Percentiles rank a stretch among this genome's conserved stretches.
Conservation (phyloP, 768 basidiomycete genomes). For the Pleurotus tuber-regium region DNA sequence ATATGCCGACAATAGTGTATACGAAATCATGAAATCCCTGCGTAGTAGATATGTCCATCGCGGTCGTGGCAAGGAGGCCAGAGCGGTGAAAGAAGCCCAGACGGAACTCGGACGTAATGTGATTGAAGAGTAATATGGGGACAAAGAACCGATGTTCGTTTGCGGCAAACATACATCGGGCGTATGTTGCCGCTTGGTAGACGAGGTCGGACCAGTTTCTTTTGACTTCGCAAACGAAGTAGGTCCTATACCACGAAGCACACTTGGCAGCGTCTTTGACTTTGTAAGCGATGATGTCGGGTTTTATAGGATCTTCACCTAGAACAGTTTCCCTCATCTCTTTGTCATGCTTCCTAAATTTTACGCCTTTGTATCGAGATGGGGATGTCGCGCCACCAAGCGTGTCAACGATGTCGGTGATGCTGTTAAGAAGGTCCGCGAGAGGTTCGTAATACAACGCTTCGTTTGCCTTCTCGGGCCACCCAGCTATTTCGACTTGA, state of each 20-base stretch:
- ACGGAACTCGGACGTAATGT: neutral
- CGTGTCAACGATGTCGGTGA: neutral
- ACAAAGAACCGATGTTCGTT: constrained; percentile 6
- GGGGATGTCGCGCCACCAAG: too few species aligned
- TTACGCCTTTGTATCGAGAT: neutral
- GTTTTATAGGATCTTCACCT: neutral
- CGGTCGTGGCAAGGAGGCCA: constrained; percentile 3
- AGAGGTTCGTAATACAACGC: neutral
- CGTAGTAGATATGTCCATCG: neutral
- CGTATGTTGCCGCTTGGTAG: constrained; percentile 8
- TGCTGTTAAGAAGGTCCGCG: neutral
- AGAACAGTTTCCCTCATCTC: neutral
- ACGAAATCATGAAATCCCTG: neutral
- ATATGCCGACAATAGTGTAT: neutral
- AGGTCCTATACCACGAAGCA: constrained; percentile 6
- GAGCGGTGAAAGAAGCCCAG: constrained; percentile 10
- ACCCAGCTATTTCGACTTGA: neutral
- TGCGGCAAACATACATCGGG: constrained; percentile 9
- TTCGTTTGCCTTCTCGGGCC: neutral
- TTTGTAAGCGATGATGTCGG: neutral
- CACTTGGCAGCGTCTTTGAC: neutral
- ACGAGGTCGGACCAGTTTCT: constrained; percentile 2
- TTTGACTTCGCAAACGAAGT: constrained; percentile 7
- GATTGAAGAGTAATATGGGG: constrained; percentile 5
- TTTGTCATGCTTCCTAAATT: neutral